Evolutionary conservation across 2,329 filamentous ascomycete genomes (phyloP), one percentile per base, ranked within the genome.

Genomic region (Helicocarpus griseus): DNA sequence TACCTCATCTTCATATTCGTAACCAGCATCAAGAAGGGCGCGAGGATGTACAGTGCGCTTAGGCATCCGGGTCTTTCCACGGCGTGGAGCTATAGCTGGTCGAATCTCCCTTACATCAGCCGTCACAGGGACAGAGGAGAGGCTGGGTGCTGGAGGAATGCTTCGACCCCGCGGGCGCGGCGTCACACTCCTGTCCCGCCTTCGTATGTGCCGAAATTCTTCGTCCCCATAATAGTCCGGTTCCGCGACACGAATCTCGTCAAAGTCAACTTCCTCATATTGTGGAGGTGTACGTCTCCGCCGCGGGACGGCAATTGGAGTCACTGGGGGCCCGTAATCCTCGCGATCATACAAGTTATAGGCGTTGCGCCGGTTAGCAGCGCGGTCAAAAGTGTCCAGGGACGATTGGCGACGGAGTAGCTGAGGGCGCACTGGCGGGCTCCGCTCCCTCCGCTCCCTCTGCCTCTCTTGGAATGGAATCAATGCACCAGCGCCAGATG

Each of bases 51-150:
- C 87, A 54, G 95, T 75, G 52, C 85, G 80, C 53, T 81, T 82
- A 0, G 90, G 90, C 66, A 96, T 89, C 60, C 87, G 82, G 13
- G 90, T 96, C 77, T 90, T 95, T 61, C 90, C 90, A 67, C 86
- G 89, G 71, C 87, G 86, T 8, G 86, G 85, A 57, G 41, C 41
- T 86, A 88, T 52, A 72, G 69, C 53, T 71, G 72, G 54, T 72
- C 66, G 35, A 35, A 47, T 47, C 31, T 47, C 44, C 44, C 28
- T 47, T 19, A 47, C 31, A n/a, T 22, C 28, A 5, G 35, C 31
- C 13, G 9, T 2, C 19, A 22, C 24, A 26, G 8, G 22, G 3
- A 14, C n/a, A 21, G 24, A n/a, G n/a, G n/a, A n/a, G n/a, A n/a
- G n/a, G 31, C 31, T 35, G 9, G 31, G 31, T 35, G 31, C 9